Percentiles rank a stretch among this genome's conserved stretches.
phyloP scores from a whole-genome alignment of 1,284 basidiomycete genomes.

The Ceratobasidium sp. region DNA sequence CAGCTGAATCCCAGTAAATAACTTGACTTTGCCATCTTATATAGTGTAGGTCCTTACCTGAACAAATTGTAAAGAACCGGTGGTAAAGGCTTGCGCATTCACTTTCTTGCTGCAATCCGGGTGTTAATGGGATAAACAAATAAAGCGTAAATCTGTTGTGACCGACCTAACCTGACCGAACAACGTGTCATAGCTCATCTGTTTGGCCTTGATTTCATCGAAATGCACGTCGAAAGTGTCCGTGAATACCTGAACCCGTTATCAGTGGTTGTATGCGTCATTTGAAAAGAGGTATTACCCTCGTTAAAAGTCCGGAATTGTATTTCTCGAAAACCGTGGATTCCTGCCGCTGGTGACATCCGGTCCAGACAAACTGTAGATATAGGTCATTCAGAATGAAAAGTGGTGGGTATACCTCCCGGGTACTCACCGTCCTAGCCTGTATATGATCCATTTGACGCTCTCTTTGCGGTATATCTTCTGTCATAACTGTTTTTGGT shows the following conservation, averaged over 20 bases:
- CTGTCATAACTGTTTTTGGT: background rate
- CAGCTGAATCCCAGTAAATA: background rate
- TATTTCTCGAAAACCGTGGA: background rate
- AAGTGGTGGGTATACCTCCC: too few relatives aligned
- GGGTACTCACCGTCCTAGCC: background rate
- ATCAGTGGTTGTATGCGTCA: background rate
- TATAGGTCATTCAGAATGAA: background rate
- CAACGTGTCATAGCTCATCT: background rate
- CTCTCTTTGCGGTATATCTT: background rate
- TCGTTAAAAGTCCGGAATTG: background rate
- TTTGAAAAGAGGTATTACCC: background rate
- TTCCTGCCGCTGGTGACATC: constrained; percentile 15
- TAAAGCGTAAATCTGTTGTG: background rate
- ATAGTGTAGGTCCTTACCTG: background rate
- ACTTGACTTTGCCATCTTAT: background rate
- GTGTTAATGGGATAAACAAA: background rate
- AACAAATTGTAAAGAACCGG: background rate
- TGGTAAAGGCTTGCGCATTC: background rate
- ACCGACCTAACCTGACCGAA: background rate
- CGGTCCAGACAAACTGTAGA: constrained; percentile 8
- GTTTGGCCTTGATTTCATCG: background rate
- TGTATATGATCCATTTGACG: constrained; percentile 3
- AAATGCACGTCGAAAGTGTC: background rate
- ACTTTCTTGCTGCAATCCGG: background rate
- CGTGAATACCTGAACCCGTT: background rate